phyloP scores from a whole-genome alignment of 148 eudicot genomes.

The Tetragonia tetragonoides region DNA sequence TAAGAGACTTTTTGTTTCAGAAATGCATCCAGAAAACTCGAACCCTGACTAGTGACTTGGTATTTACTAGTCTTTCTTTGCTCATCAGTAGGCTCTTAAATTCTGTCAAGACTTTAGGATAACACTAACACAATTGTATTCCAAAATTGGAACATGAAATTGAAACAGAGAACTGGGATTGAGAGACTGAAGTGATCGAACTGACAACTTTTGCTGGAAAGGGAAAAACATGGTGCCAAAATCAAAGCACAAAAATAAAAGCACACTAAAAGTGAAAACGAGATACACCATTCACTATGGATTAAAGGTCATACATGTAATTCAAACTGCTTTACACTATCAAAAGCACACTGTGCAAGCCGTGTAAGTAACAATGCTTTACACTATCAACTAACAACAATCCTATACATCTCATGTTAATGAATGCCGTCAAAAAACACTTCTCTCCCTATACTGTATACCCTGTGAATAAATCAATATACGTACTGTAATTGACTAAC shows the following conservation, averaged over 20 bases:
- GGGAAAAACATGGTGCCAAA: neutral
- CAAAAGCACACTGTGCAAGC: neutral
- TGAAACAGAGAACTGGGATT: too few species aligned
- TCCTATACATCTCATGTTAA: conserved; percentile 7
- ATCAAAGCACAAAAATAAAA: neutral
- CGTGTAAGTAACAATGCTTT: conserved; percentile 9
- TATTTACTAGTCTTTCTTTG: too few species aligned
- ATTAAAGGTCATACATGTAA: neutral
- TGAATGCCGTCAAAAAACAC: conserved; percentile 7
- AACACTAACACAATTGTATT: too few species aligned
- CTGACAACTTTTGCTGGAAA: neutral
- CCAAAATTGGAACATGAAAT: too few species aligned
- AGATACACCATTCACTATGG: neutral
- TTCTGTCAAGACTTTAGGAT: too few species aligned
- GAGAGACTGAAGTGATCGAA: too few species aligned
- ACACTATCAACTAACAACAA: conserved; percentile 14
- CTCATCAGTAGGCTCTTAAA: too few species aligned
- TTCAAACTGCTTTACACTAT: neutral
- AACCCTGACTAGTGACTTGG: too few species aligned
- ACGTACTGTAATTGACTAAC: neutral
- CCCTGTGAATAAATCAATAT: conserved; percentile 15
- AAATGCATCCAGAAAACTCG: too few species aligned
- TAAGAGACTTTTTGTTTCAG: too few species aligned
- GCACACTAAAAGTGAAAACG: neutral
- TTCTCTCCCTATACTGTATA: conserved; percentile 16